Base-by-base conservation (phyloP, 2,329 filamentous ascomycete species). In the Fusarium sp. region DNA sequence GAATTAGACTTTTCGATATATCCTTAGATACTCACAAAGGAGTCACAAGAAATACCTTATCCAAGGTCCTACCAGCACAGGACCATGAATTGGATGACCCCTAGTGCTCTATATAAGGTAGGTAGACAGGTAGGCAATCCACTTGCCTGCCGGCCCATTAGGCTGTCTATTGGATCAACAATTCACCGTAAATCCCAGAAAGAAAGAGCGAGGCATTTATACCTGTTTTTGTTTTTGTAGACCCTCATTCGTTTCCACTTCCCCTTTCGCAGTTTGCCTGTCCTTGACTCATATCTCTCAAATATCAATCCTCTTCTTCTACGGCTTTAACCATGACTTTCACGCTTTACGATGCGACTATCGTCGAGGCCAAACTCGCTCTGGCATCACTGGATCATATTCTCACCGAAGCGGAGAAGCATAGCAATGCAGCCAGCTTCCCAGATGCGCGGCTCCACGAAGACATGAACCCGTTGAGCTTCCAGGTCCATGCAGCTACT, bases 381-480 rank as follows among this genome's bases (percentile, higher is more conserved):
- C 67, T 83, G 22, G 73, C 70, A 44, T 66, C 76, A 15, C 70
- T 81, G 38, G 73, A 78, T 22, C 48, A 69, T n/a, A 67, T 83
- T 56, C 72, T 84, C 62, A 70, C 63, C 26, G 73, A 79, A 72
- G 80, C 78, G 20, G 80, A 83, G 69, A 76, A 76, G 22, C 78
- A 77, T 24, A 72, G 79, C 62, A 70, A 77, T 36, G 68, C 78
- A 44, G 78, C 75, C n/a, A 78, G 75, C 3, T 62, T 83, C 54
- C 56, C 78, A n/a, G 51, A 76, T 18, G 72, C 79, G 13, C 77
- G 80, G 33, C 73, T 85, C 10, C 72, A 71, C 66, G 79, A 82
- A 24, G 82, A 84, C 69, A 85, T 85, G 83, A 80, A 80, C 41
- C 79, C 80, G 17, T 64, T 84, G 35, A 78, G 75, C 47, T 80